phyloP scores from a whole-genome alignment of 768 basidiomycete species.

The Lyophyllum shimeji region DNA sequence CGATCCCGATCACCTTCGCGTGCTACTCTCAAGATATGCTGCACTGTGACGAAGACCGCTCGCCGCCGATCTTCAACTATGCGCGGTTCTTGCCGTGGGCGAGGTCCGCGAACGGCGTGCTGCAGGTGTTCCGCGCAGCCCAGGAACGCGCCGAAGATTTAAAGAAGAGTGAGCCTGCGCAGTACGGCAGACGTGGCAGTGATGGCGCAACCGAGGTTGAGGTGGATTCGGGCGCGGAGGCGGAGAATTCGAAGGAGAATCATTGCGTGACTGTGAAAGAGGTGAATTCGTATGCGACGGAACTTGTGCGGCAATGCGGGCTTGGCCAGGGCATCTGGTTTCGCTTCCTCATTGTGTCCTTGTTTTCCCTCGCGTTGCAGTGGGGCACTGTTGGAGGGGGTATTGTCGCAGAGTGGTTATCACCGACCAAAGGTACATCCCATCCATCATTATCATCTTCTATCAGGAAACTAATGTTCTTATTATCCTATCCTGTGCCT shows the following conservation, averaged over 20 bases:
- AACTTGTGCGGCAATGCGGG: too few relatives aligned
- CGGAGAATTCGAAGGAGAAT: too few relatives aligned
- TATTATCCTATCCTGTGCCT: not conserved
- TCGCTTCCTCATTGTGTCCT: not conserved
- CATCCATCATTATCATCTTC: not conserved
- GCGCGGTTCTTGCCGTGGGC: conserved; percentile 21
- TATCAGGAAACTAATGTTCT: too few relatives aligned
- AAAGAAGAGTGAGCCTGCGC: not conserved
- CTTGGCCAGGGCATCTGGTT: too few relatives aligned
- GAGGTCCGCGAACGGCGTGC: conserved; percentile 10
- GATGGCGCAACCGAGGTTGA: too few relatives aligned
- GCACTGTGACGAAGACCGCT: conserved; percentile 16
- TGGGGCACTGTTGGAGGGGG: not conserved
- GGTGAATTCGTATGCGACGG: too few relatives aligned
- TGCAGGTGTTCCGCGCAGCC: conserved; percentile 9
- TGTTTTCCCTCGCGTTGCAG: not conserved
- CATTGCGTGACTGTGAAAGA: too few relatives aligned
- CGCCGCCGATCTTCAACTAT: conserved; percentile 21
- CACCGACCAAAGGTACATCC: not conserved
- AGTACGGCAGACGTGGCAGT: too few relatives aligned
- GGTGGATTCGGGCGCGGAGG: too few relatives aligned
- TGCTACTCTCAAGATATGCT: not conserved
- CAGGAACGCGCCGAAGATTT: not conserved
- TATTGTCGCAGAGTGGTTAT: not conserved
- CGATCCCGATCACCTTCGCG: too few relatives aligned